These are phyloP conservation scores for Sapria himalayana DNA, from an alignment of 345 rosid species.

Conservation along the genomic window DNA sequence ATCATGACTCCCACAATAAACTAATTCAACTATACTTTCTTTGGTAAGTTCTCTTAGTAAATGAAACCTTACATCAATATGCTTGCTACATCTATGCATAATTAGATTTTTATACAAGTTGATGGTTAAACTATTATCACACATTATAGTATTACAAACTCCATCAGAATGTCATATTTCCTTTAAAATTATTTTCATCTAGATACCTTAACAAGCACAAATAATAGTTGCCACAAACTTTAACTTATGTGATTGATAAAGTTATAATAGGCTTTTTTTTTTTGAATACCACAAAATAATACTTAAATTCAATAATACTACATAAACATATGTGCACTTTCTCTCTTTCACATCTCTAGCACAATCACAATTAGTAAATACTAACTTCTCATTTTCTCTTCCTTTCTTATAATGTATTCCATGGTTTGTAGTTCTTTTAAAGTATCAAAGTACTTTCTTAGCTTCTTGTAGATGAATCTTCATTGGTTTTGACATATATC, in stretches of 20 bases:
- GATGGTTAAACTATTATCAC: not conserved
- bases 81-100: constrained; percentile 1
- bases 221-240: too few relatives aligned
- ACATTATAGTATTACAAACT: too few relatives aligned
- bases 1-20: not conserved
- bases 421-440: not conserved
- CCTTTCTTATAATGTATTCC: not conserved
- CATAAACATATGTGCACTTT: too few relatives aligned
- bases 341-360: too few relatives aligned
- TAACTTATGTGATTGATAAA: too few relatives aligned
- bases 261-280: not conserved
- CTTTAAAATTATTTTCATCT: too few relatives aligned
- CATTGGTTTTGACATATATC: not conserved
- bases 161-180: too few relatives aligned
- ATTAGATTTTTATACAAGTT: constrained; percentile 2
- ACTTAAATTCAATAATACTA: not conserved
- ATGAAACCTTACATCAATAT: constrained; percentile 3
- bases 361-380: not conserved
- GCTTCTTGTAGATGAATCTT: not conserved
- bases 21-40: not conserved
- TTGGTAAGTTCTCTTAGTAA: not conserved
- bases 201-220: too few relatives aligned
- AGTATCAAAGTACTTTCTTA: too few relatives aligned
- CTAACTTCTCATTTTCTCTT: too few relatives aligned
- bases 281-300: not conserved